These are phyloP conservation scores for Phytophthora hybrid DNA, from an alignment of 352 stramenopile species.

Conservation along the genomic window DNA sequence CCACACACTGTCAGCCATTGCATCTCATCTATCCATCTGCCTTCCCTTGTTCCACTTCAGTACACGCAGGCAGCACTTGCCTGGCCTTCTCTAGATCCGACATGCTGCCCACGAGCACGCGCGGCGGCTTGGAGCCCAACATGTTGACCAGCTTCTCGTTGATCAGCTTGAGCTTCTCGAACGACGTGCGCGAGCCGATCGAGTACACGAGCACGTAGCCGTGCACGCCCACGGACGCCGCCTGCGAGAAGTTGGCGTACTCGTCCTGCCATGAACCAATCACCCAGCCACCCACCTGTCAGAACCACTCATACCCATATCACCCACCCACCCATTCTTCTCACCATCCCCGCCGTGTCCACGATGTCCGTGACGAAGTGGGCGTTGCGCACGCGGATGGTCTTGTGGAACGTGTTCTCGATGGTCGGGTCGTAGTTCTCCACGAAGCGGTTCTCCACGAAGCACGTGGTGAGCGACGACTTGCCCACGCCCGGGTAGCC, in stretches of 20 bases:
- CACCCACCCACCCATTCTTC: conserved; percentile 12
- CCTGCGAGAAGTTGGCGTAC: conserved; percentile 96
- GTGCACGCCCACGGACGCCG: conserved; percentile 95
- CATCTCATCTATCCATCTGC: too few relatives aligned
- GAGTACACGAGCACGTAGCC: conserved; percentile 97
- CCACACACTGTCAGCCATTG: conserved; percentile 13
- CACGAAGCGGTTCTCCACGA: conserved; percentile 93
- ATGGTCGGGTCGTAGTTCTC: conserved; percentile 97
- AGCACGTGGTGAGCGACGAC: conserved; percentile 95
- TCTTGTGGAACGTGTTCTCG: conserved; percentile 97
- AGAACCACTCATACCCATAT: too few relatives aligned
- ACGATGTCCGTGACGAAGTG: conserved; percentile 98
- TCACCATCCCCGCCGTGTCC: conserved; percentile 96
- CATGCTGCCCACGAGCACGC: conserved; percentile 96
- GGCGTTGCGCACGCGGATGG: conserved; percentile 95
- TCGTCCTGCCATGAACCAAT: conserved; percentile 78
- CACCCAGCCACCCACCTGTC: neutral
- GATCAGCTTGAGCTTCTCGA: conserved; percentile 95
- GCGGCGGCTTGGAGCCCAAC: conserved; percentile 92
- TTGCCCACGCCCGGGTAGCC: conserved; percentile 96
- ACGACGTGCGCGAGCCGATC: conserved; percentile 93
- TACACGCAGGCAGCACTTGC: conserved; percentile 39
- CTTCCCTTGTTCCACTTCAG: too few relatives aligned
- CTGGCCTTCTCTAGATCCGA: conserved; percentile 93
- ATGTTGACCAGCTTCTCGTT: conserved; percentile 96